Evolutionary conservation across 306 rosid genomes (phyloP).

Genomic region (Medicago arabica): DNA sequence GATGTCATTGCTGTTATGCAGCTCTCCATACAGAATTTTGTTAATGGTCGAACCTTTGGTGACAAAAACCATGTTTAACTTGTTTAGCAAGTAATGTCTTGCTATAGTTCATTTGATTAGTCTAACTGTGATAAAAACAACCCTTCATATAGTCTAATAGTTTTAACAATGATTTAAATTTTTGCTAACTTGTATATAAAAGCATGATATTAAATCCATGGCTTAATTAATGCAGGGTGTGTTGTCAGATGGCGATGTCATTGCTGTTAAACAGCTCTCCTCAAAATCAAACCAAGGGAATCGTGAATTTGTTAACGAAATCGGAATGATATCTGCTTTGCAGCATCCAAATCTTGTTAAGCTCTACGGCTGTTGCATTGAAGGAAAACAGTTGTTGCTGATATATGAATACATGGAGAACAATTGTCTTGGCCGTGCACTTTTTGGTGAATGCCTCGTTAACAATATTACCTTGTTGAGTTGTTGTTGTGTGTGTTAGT

Average conservation of each 20-base stretch:
- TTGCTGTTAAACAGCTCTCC: constrained; percentile 90
- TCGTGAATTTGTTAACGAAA: constrained; percentile 86
- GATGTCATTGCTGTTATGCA: constrained; percentile 76
- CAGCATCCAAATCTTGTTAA: constrained; percentile 93
- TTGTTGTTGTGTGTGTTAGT: constrained; percentile 19
- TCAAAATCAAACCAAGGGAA: constrained; percentile 92
- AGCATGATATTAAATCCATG: constrained; percentile 27
- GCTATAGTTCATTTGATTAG: too few relatives aligned
- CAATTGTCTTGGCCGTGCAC: constrained; percentile 90
- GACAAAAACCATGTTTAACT: constrained; percentile 73
- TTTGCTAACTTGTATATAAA: too few relatives aligned
- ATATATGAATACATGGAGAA: constrained; percentile 88
- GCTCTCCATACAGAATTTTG: constrained; percentile 74
- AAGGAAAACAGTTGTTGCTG: constrained; percentile 85
- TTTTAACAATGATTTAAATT: too few relatives aligned
- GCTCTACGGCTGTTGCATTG: constrained; percentile 90
- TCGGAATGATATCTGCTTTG: constrained; percentile 92
- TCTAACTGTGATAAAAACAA: constrained; percentile 79
- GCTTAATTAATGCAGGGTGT: constrained; percentile 57
- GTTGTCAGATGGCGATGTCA: constrained; percentile 64
- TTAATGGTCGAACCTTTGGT: constrained; percentile 72
- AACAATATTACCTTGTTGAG: background rate
- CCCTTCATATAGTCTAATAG: constrained; percentile 10
- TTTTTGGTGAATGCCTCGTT: constrained; percentile 64
- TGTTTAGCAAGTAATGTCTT: constrained; percentile 47